phyloP scores from a whole-genome alignment of 768 basidiomycete species.

The Hericium erinaceus region DNA sequence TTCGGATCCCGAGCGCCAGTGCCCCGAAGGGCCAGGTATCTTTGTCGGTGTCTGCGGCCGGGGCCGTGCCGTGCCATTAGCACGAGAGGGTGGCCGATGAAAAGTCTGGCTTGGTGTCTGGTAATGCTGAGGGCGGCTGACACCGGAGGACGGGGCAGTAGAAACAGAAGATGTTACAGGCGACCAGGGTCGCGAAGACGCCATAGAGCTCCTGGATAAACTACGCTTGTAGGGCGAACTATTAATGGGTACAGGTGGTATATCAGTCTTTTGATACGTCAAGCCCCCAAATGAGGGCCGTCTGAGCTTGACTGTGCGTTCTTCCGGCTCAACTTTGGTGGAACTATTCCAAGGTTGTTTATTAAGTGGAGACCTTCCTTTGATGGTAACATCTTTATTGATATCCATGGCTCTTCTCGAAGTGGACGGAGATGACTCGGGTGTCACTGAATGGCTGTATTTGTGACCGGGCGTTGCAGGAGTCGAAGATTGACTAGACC shows the following conservation, averaged over 20 bases:
- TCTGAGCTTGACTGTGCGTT: constrained; percentile 38
- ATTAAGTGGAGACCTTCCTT: constrained; percentile 17
- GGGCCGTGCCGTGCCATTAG: constrained; percentile 48
- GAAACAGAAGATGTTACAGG: constrained; percentile 13
- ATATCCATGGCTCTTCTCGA: constrained; percentile 21
- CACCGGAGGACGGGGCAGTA: constrained; percentile 22
- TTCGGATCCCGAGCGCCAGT: constrained; percentile 37
- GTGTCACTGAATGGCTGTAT: constrained; percentile 61
- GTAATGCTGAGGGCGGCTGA: constrained; percentile 31
- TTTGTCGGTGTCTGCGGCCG: constrained; percentile 74
- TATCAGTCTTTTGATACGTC: constrained; percentile 9
- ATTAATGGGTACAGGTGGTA: neutral
- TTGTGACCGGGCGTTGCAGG: constrained; percentile 55
- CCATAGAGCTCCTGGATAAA: constrained; percentile 14
- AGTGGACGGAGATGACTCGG: constrained; percentile 51
- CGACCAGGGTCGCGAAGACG: constrained; percentile 15
- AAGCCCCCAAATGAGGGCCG: constrained; percentile 39
- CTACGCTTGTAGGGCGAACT: constrained; percentile 11
- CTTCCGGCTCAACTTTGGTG: constrained; percentile 59
- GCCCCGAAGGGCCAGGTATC: constrained; percentile 54
- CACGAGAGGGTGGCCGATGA: constrained; percentile 40
- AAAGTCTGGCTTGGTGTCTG: constrained; percentile 34
- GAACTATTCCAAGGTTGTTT: constrained; percentile 68
- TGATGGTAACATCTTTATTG: constrained; percentile 32
- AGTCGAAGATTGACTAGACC: constrained; percentile 29